A percentile compares a stretch with the other conserved stretches of the same genome.
Evolutionary conservation across 768 basidiomycete species (phyloP).

Genomic region (Hebeloma cylindrosporum): DNA sequence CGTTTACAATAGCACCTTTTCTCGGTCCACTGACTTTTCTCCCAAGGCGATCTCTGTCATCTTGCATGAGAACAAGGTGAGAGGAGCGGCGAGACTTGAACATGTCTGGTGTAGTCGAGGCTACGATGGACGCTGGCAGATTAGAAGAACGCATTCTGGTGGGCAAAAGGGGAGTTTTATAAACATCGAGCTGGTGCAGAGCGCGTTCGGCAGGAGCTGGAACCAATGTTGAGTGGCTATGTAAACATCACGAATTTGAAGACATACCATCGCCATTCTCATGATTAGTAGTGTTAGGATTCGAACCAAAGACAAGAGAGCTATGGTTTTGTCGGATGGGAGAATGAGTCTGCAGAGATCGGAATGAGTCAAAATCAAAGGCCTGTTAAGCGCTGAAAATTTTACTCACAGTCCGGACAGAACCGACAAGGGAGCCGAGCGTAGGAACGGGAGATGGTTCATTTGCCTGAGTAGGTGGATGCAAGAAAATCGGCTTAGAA

Average conservation of each 20-base stretch:
- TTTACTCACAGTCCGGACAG: slow-evolving; percentile 52
- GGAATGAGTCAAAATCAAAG: slow-evolving; percentile 6
- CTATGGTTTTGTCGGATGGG: slow-evolving; percentile 54
- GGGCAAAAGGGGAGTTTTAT: slow-evolving; percentile 76
- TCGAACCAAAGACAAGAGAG: slow-evolving; percentile 49
- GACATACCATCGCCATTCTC: slow-evolving; percentile 30
- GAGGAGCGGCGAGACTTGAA: slow-evolving; percentile 53
- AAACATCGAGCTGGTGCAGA: slow-evolving; percentile 71
- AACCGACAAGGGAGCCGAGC: slow-evolving; percentile 58
- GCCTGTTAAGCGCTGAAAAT: slow-evolving; percentile 3
- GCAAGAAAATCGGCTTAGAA: slow-evolving; percentile 70
- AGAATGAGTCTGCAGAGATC: slow-evolving; percentile 44
- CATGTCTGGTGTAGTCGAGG: slow-evolving; percentile 54
- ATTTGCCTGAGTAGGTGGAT: slow-evolving; percentile 44
- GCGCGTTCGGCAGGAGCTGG: slow-evolving; percentile 62
- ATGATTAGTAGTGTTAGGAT: slow-evolving; percentile 29
- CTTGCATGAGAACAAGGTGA: slow-evolving; percentile 57
- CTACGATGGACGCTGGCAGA: slow-evolving; percentile 29
- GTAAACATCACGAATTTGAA: slow-evolving; percentile 1
- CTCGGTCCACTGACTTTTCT: slow-evolving; percentile 36
- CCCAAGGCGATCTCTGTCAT: slow-evolving; percentile 56
- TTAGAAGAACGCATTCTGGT: slow-evolving; percentile 49
- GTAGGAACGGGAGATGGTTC: slow-evolving; percentile 41
- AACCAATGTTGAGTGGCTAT: slow-evolving; percentile 14
- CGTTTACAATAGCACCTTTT: slow-evolving; percentile 45